Evolutionary conservation across 2,329 filamentous ascomycete genomes (phyloP).

Genomic region (Phaeosphaeria sp.): DNA sequence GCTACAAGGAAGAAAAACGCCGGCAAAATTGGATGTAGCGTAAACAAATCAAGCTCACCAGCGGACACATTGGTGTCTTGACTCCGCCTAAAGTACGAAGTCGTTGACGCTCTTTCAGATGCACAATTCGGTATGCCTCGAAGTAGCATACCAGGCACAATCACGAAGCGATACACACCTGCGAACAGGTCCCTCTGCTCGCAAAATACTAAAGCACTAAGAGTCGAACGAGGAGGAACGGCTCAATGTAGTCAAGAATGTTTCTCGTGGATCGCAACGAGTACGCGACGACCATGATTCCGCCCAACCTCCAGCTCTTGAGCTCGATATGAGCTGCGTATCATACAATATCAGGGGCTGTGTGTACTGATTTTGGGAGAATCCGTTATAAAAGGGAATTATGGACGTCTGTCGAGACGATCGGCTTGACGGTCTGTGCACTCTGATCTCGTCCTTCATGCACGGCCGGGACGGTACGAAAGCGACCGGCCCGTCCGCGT

Average conservation of each 20-base stretch:
- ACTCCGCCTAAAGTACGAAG: neutral
- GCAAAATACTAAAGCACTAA: neutral
- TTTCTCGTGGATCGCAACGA: neutral
- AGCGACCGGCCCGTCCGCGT: neutral
- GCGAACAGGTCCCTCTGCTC: too few relatives aligned
- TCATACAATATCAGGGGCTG: neutral
- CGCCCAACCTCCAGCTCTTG: neutral
- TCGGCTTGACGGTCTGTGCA: neutral
- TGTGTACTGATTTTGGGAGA: neutral
- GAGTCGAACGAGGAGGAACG: neutral
- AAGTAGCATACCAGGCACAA: neutral
- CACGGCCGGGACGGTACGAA: neutral
- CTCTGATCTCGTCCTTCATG: neutral
- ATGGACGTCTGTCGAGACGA: neutral
- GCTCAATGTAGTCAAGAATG: neutral
- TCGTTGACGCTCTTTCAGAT: neutral
- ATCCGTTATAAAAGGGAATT: neutral
- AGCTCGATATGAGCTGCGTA: neutral
- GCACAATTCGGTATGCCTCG: neutral
- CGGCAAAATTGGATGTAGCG: neutral
- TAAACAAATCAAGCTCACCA: neutral
- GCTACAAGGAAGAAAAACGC: too few relatives aligned
- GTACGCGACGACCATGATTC: neutral
- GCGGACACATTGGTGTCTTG: neutral
- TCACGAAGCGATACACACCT: neutral